Conservation (phyloP, 2,329 filamentous ascomycete species). For the Trichoderma sp. region DNA sequence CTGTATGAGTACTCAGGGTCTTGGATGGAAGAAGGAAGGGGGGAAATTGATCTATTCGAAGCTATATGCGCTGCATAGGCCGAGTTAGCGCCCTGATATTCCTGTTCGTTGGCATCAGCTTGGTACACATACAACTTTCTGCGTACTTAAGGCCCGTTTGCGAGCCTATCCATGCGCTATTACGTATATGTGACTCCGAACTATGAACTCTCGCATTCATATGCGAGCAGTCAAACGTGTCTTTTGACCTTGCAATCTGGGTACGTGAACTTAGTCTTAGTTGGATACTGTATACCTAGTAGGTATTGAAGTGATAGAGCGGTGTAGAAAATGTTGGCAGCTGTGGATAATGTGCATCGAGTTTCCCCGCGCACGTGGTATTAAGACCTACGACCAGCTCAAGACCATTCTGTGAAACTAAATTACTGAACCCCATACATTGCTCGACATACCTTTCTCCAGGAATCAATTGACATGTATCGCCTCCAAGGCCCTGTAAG, state of each 20-base stretch:
- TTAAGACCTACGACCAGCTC: neutral
- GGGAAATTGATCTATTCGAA: neutral
- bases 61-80: neutral
- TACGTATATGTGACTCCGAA: neutral
- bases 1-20: neutral
- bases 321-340: neutral
- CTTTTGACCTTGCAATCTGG: neutral
- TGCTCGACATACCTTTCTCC: neutral
- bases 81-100: neutral
- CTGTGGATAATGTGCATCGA: neutral
- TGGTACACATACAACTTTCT: neutral
- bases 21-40: neutral
- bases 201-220: neutral
- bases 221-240: neutral
- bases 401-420: neutral
- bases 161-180: neutral
- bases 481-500: neutral
- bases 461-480: neutral
- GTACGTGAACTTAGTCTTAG: neutral
- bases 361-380: neutral
- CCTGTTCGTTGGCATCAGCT: neutral
- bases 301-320: neutral
- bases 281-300: neutral
- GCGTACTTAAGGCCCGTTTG: neutral
- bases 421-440: neutral